Evolutionary conservation across 2,329 filamentous ascomycete species (phyloP), one percentile per base, ranked within the genome.

Genomic region (Paracamarosporium sp.): DNA sequence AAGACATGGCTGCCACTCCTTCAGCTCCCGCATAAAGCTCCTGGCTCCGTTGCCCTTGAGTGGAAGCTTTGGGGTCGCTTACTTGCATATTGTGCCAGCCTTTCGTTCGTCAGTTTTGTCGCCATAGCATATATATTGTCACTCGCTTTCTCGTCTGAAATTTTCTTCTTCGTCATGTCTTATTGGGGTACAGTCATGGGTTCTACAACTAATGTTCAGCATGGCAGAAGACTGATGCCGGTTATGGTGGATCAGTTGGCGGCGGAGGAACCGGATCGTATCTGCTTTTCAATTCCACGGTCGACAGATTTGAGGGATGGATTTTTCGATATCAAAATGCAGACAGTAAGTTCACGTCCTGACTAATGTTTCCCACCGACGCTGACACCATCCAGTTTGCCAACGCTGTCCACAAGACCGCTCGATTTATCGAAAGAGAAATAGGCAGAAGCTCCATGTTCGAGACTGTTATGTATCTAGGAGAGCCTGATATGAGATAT

Each of bases 181-280:
- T 72, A 64, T 56, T 72, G 70, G 70, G 45, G 66, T 40, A 72
- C 67, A 17, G 70, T 72, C 22, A 59, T 72, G 63, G 65, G 59
- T 36, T 50, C 63, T 25, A 38, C 59, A 9, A 45, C 54, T n/a
- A 53, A 61, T 24, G 53, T 54, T n/a, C 57, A 51, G 8, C 64
- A 66, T 53, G 67, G 68, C 15, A 67, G 61, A 48, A 60, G 68
- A 30, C 56, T 71, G 3, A 54, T 71, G 33, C 68, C 68, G 5
- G 51, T 55, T 13, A 48, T 76, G 68, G 47, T 79, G 57, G 74
- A 83, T 79, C 72, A 83, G 78, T 53, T 75, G 58, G 33, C 68
- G 9, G 55, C 36, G 35, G 47, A 59, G 5, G 59, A 70, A 17
- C 68, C 70, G 22, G 58, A 64, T 3, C 56, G 58, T 17, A 31